Evolutionary conservation across 1,139 yeast genomes (phyloP).

Genomic region (Komagataea norvegica): DNA sequence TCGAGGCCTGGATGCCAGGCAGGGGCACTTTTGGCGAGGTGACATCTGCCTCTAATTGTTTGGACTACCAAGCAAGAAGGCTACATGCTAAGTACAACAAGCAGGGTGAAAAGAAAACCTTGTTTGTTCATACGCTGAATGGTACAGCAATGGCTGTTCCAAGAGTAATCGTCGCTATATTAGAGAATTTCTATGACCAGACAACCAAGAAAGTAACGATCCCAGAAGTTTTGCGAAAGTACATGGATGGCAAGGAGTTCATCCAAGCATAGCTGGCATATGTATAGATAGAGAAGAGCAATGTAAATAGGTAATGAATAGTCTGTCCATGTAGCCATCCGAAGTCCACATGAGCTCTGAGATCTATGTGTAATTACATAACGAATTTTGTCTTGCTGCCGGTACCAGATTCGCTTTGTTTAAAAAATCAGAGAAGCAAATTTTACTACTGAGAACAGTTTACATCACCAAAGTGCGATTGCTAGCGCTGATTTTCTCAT

Average conservation of each 20-base stretch:
- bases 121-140: conserved; percentile 76
- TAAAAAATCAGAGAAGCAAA: too few relatives aligned
- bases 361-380: too few relatives aligned
- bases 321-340: background rate
- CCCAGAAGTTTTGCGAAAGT: conserved; percentile 65
- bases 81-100: conserved; percentile 56
- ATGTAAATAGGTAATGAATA: background rate
- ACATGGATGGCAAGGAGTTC: conserved; percentile 49
- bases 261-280: conserved; percentile 10
- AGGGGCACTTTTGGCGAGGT: conserved; percentile 91
- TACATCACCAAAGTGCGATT: too few relatives aligned
- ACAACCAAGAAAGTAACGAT: conserved; percentile 48
- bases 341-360: too few relatives aligned
- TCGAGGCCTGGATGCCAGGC: conserved; percentile 99
- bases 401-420: too few relatives aligned
- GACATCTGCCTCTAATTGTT: conserved; percentile 87
- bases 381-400: too few relatives aligned
- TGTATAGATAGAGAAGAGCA: background rate
- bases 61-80: conserved; percentile 86
- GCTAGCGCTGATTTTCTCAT: too few relatives aligned
- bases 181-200: conserved; percentile 79
- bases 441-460: too few relatives aligned
- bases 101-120: conserved; percentile 32
- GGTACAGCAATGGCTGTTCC: conserved; percentile 98
- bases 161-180: conserved; percentile 77